Evolutionary conservation across 805 yeast genomes (phyloP).

Genomic region (Ogataea nakhonphanomensis): DNA sequence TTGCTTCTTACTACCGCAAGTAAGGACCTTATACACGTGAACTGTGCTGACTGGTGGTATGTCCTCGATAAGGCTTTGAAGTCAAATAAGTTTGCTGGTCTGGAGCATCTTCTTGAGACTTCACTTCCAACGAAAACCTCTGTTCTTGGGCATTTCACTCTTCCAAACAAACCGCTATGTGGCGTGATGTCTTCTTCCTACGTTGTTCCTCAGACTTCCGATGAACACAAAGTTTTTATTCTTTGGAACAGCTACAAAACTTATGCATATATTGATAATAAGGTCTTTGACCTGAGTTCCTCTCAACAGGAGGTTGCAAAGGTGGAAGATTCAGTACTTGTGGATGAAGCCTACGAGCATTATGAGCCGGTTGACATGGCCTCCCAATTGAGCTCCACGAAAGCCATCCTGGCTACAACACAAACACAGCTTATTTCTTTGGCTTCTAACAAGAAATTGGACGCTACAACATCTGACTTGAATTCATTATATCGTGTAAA

Average conservation of each 20-base stretch:
- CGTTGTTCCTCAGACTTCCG: conserved; percentile 8
- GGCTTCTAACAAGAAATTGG: conserved; percentile 8
- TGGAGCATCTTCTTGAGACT: conserved; percentile 11
- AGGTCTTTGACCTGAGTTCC: conserved; percentile 13
- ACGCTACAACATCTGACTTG: conserved; percentile 16
- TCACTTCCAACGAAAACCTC: conserved; percentile 24
- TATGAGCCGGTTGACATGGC: background rate
- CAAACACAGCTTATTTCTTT: conserved; percentile 8
- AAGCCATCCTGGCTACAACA: conserved; percentile 7
- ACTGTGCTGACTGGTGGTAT: conserved; percentile 29
- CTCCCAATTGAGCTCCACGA: background rate
- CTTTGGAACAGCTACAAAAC: conserved; percentile 25
- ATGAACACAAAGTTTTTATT: conserved; percentile 22
- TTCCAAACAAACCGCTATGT: conserved; percentile 6
- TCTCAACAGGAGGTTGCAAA: background rate
- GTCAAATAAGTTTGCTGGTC: conserved; percentile 18
- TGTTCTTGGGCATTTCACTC: conserved; percentile 15
- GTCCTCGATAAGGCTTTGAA: conserved; percentile 15
- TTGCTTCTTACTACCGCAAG: conserved; percentile 20
- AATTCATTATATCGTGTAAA: conserved; percentile 13
- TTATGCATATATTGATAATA: conserved; percentile 14
- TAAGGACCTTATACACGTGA: conserved; percentile 25
- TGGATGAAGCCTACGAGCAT: conserved; percentile 1
- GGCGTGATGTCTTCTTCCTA: conserved; percentile 1
- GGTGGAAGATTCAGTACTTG: background rate